phyloP scores from a whole-genome alignment of 805 yeast genomes.

The Candida tallmaniae region DNA sequence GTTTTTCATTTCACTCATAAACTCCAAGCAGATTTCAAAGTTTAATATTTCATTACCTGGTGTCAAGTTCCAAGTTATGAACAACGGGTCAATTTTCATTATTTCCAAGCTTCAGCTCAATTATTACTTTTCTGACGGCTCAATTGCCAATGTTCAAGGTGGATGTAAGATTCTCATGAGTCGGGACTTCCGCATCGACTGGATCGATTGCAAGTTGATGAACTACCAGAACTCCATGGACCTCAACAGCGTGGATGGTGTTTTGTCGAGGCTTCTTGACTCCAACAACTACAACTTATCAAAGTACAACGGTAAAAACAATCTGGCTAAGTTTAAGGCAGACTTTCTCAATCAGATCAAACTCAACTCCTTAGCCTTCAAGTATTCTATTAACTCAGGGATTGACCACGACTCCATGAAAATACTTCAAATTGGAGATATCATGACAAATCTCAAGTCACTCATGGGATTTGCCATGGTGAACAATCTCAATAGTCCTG shows the following conservation, averaged over 20 bases:
- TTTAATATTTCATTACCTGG: slow-evolving; percentile 32
- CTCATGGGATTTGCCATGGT: slow-evolving; percentile 55
- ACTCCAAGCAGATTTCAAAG: slow-evolving; percentile 35
- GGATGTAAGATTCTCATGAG: slow-evolving; percentile 59
- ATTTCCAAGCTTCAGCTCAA: slow-evolving; percentile 24
- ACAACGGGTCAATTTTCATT: slow-evolving; percentile 35
- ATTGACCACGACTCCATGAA: slow-evolving; percentile 63
- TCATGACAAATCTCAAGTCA: slow-evolving; percentile 66
- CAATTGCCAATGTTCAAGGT: slow-evolving; percentile 59
- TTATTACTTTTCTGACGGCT: slow-evolving; percentile 60
- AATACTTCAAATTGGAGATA: slow-evolving; percentile 70
- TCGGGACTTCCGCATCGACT: slow-evolving; percentile 61
- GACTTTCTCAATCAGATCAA: slow-evolving; percentile 16
- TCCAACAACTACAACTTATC: slow-evolving; percentile 3
- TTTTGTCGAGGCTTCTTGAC: slow-evolving; percentile 7
- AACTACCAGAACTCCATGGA: slow-evolving; percentile 24
- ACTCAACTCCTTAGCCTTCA: slow-evolving; percentile 38
- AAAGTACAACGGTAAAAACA: slow-evolving; percentile 6
- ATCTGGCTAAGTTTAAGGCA: slow-evolving; percentile 5
- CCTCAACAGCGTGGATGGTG: slow-evolving; percentile 10
- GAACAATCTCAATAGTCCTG: slow-evolving; percentile 47
- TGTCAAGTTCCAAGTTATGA: slow-evolving; percentile 35
- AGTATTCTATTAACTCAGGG: slow-evolving; percentile 53
- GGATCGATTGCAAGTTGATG: slow-evolving; percentile 53
- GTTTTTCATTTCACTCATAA: slow-evolving; percentile 49